Conservation (phyloP, 2,329 filamentous ascomycete species). For the Grosmannia serpens region DNA sequence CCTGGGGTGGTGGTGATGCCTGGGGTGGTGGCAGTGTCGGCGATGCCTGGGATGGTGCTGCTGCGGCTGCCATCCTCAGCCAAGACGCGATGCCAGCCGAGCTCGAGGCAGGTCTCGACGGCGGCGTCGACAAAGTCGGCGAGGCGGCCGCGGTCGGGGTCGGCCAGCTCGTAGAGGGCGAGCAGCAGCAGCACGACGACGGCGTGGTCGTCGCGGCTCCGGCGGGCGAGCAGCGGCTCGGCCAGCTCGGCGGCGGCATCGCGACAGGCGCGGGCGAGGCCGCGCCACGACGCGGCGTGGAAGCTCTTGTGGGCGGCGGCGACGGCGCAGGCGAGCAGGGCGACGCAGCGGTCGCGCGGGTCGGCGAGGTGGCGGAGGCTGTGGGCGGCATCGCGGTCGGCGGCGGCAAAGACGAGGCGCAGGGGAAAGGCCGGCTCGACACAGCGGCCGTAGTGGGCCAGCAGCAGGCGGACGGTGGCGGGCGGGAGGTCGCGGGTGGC, state of each 20-base stretch:
- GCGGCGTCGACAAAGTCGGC: neutral
- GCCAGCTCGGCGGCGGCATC: neutral
- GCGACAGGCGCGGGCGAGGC: neutral
- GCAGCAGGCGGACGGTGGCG: neutral
- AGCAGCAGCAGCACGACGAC: neutral
- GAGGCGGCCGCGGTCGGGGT: neutral
- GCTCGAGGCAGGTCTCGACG: neutral
- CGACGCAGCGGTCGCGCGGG: neutral
- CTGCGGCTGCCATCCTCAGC: neutral
- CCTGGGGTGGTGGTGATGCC: too few species aligned
- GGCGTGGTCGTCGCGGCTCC: neutral
- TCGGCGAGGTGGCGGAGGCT: neutral
- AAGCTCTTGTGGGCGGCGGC: slow-evolving; percentile 4
- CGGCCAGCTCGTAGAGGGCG: slow-evolving; percentile 1
- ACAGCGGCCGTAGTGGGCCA: neutral
- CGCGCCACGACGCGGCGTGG: neutral
- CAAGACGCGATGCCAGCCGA: neutral
- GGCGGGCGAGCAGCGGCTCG: neutral
- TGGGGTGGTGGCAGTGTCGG: neutral
- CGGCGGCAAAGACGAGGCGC: neutral
- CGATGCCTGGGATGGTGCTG: neutral
- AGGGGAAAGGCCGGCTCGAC: slow-evolving; percentile 1
- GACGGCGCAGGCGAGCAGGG: neutral
- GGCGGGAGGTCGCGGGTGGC: neutral
- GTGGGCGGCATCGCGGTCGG: neutral